phyloP scores from a whole-genome alignment of 2,329 filamentous ascomycete species.

The Keithomyces neogunnii region DNA sequence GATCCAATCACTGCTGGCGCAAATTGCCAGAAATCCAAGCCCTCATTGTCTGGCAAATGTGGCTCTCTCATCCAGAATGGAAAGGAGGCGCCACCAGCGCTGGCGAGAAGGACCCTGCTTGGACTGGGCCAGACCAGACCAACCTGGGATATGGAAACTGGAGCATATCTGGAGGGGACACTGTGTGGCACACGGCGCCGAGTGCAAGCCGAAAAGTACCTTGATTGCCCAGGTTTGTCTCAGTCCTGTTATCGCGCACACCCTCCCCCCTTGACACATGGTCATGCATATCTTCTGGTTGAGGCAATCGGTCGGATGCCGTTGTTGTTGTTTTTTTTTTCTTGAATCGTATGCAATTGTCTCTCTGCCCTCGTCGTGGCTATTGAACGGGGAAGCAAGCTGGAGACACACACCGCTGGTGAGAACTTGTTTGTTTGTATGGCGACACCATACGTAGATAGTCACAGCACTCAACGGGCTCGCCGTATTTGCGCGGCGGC shows the following conservation, averaged over 20 bases:
- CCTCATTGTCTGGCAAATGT: neutral
- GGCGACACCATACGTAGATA: neutral
- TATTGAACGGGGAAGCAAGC: neutral
- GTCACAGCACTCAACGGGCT: neutral
- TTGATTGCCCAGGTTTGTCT: neutral
- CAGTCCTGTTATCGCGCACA: neutral
- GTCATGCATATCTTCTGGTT: neutral
- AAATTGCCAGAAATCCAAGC: conserved; percentile 1
- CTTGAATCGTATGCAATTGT: neutral
- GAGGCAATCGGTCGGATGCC: neutral
- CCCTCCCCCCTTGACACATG: neutral
- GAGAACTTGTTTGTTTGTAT: neutral
- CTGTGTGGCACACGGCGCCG: conserved; percentile 8
- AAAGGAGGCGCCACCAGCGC: conserved; percentile 1
- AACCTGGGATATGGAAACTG: neutral
- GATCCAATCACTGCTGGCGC: neutral
- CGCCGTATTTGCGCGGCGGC: no score
- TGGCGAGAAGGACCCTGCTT: neutral
- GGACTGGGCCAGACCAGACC: neutral
- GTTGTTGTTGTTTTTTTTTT: neutral
- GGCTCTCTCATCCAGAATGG: neutral
- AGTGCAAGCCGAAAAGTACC: conserved; percentile 5
- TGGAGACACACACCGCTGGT: neutral
- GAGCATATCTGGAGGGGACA: conserved; percentile 2
- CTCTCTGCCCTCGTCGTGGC: neutral